Percentiles rank a stretch among this genome's conserved stretches.
Evolutionary conservation across 2,329 filamentous ascomycete genomes (phyloP).

Genomic region (Thielaviopsis punctulata): DNA sequence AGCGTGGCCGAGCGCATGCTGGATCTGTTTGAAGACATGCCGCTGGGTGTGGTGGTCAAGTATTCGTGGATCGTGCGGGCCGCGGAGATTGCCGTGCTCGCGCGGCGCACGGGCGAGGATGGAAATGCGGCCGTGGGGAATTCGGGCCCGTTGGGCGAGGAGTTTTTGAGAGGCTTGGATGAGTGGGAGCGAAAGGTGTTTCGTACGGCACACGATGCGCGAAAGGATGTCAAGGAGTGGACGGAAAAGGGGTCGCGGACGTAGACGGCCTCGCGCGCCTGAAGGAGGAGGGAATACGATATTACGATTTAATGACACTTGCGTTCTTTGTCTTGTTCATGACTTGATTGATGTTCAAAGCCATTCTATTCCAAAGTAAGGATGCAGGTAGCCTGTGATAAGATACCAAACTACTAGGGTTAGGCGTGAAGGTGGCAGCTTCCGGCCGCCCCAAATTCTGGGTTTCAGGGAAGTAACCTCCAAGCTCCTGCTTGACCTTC

Average conservation of each 20-base stretch:
- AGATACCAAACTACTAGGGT: no score
- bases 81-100: constrained; percentile 71
- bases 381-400: no score
- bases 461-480: background rate
- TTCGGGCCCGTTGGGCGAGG: constrained; percentile 36
- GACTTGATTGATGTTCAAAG: background rate
- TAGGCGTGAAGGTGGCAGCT: background rate
- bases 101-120: constrained; percentile 55
- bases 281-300: background rate
- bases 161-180: constrained; percentile 77
- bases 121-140: constrained; percentile 26
- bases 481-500: background rate
- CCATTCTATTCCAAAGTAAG: no score
- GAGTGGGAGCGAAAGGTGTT: constrained; percentile 74
- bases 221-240: constrained; percentile 54
- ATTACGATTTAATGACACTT: constrained; percentile 5
- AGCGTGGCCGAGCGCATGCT: constrained; percentile 69
- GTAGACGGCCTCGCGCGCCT: constrained; percentile 13
- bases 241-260: constrained; percentile 36
- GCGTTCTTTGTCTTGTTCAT: background rate
- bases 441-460: background rate
- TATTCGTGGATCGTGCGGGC: constrained; percentile 70
- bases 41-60: constrained; percentile 57
- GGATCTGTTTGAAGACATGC: constrained; percentile 70
- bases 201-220: constrained; percentile 54